Base-by-base conservation (phyloP, 441 rosid genomes). In the Gossypium gossypioides region DNA sequence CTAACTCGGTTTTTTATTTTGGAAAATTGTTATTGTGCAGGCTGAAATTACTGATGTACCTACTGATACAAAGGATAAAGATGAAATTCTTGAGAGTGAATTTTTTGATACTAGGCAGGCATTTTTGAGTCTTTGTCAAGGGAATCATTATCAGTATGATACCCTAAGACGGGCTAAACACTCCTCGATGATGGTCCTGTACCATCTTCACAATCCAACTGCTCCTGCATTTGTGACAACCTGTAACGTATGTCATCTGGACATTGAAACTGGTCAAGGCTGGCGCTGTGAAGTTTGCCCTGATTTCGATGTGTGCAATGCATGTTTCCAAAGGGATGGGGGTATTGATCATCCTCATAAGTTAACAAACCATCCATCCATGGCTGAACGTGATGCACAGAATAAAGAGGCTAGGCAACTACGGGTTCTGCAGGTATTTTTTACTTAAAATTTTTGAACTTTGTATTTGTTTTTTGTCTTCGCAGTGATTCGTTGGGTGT, bases 101-200 rank as follows among this genome's bases (percentile, higher is more conserved):
- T 96, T 96, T 78, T 96, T 96, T 71, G 99, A 96, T 78, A 96
- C 98, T 37, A 93, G 99, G 75, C 99, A 96, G 74, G 98, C 99
- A 59, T 96, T 96, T 80, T 80, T 96, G 81, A 96, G 98, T 90
- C 96, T 96, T 60, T 96, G 99, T 81, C 99, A 96, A 84, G 99
- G 98, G 76, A 96, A 93, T 79, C 98, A 93, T 82, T 96, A 96
- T 79, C 99, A 96, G 79, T 96, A 91, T 81, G 99, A 96, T 76
- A 96, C 99, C 37, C 72, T 96, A 74, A 87, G 99, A 76, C 90
- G 99, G 71, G 99, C 99, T 48, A 96, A 93, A 74, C 99, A 96
- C 84, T 96, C 99, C 40, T 96, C 99, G n/a, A 96, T 96, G 97
- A 96, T 96, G 99, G 95, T 96, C 70, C 96, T 96, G 46, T 96